Evolutionary conservation across 2,329 filamentous ascomycete species (phyloP).

Genomic region (Aquanectria penicillioides): DNA sequence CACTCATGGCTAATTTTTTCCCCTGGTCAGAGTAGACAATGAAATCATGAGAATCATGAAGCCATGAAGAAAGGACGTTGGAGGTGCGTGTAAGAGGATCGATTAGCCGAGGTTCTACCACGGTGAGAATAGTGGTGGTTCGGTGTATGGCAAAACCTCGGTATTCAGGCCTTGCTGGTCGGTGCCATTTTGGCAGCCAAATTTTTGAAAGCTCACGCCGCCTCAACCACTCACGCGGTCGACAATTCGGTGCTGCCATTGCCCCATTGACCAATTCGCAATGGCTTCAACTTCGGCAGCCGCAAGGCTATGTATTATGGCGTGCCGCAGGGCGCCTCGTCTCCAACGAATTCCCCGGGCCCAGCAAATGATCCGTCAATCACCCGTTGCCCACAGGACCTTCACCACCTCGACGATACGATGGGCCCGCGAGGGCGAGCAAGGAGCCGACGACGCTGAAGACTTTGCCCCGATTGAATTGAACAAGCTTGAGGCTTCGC

Average conservation of each 20-base stretch:
- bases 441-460: constrained; percentile 36
- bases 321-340: constrained; percentile 45
- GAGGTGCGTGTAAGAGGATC: constrained; percentile 22
- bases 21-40: neutral
- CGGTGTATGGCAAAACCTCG: constrained; percentile 41
- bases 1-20: constrained; percentile 18
- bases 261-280: constrained; percentile 37
- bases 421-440: constrained; percentile 38
- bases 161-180: constrained; percentile 15
- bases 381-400: constrained; percentile 33
- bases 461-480: constrained; percentile 41
- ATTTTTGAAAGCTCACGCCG: constrained; percentile 44
- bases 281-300: constrained; percentile 53
- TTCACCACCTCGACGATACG: constrained; percentile 46
- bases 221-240: constrained; percentile 26
- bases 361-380: constrained; percentile 39
- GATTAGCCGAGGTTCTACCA: constrained; percentile 25
- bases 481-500: constrained; percentile 44
- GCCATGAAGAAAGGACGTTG: neutral
- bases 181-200: constrained; percentile 38
- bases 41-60: constrained; percentile 7
- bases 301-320: constrained; percentile 48
- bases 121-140: constrained; percentile 6
- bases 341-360: constrained; percentile 35
- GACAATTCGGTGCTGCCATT: constrained; percentile 38